A percentile compares a stretch with the other conserved stretches of the same genome.
These are phyloP conservation scores for Helianthus tuberosus DNA, from an alignment of 129 eudicot species.

Conservation along the genomic window DNA sequence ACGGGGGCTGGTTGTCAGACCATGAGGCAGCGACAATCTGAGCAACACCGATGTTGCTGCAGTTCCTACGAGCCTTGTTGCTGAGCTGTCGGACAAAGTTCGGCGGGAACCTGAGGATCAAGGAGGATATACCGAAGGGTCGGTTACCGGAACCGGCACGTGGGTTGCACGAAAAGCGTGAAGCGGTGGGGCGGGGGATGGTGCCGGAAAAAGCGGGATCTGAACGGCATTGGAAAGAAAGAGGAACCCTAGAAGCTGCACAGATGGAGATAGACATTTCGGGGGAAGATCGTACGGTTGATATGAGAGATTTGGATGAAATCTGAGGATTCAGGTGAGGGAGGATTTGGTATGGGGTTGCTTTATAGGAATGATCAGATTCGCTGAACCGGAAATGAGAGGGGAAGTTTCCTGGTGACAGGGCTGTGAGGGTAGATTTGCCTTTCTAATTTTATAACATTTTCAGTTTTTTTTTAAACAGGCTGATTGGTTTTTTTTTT, in stretches of 20 bases:
- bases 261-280: conserved; percentile 58
- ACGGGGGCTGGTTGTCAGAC: conserved; percentile 60
- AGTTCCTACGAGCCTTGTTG: conserved; percentile 90
- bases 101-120: conserved; percentile 26
- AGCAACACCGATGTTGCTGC: conserved; percentile 96
- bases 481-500: no score
- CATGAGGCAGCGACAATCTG: conserved; percentile 97
- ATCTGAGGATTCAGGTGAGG: neutral
- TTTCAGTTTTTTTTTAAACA: no score
- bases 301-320: neutral
- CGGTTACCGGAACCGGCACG: conserved; percentile 8
- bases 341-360: conserved; percentile 16
- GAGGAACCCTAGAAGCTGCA: conserved; percentile 44
- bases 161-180: conserved; percentile 35
- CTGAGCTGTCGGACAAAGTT: conserved; percentile 62
- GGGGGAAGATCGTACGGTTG: conserved; percentile 17
- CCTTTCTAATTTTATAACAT: neutral
- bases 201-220: conserved; percentile 57
- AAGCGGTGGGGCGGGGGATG: conserved; percentile 38
- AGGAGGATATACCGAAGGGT: conserved; percentile 58
- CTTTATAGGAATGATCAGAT: conserved; percentile 16
- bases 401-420: conserved; percentile 8
- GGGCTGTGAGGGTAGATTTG: conserved; percentile 21
- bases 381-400: conserved; percentile 1
- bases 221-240: conserved; percentile 67